Evolutionary conservation across 2,329 filamentous ascomycete genomes (phyloP), one percentile per base, ranked within the genome.

Genomic region (Thielaviopsis populi): DNA sequence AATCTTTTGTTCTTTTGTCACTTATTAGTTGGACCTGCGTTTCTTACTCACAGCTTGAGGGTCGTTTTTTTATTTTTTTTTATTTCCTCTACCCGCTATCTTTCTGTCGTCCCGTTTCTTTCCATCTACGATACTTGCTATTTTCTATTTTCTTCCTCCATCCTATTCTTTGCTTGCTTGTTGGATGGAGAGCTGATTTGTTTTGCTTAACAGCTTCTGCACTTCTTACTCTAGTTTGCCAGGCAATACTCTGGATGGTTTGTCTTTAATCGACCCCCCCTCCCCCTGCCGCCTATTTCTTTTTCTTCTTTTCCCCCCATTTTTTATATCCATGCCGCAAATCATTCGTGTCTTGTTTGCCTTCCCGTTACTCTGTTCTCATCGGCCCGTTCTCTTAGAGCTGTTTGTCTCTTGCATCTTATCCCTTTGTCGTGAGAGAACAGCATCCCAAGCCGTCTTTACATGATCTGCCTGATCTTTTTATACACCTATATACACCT

Each of bases 131-230:
- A 56, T 56, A 15, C 27, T 86, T 89, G 65, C 87, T 6, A 84
- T 85, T 37, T 85, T 88, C 3, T 89, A 89, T 69, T 87, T 30
- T 53, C 24, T 15, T 19, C 11, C n/a, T n/a, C 30, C 42, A n/a
- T 56, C 17, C 13, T 50, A 13, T 24, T 24, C 46, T 11, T 50
- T 50, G 6, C 19, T 27, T 27, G 15, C 5, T 37, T 37, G 33
- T 5, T 11, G 24, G 46, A 27, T 27, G 22, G 46, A 50, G 19
- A 27, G 22, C 46, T 50, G 19, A 50, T 13, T 27, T 50, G 46
- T 22, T 50, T 27, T 22, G 46, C 46, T 50, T 50, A 27, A 50
- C 46, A 17, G 24, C 46, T 27, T 27, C 6, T 27, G 46, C 27
- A 50, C 24, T 22, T 50, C 46, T 27, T 50, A 11, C 11, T 50